phyloP scores from a whole-genome alignment of 2,329 filamentous ascomycete genomes.

The Fusarium sp. region DNA sequence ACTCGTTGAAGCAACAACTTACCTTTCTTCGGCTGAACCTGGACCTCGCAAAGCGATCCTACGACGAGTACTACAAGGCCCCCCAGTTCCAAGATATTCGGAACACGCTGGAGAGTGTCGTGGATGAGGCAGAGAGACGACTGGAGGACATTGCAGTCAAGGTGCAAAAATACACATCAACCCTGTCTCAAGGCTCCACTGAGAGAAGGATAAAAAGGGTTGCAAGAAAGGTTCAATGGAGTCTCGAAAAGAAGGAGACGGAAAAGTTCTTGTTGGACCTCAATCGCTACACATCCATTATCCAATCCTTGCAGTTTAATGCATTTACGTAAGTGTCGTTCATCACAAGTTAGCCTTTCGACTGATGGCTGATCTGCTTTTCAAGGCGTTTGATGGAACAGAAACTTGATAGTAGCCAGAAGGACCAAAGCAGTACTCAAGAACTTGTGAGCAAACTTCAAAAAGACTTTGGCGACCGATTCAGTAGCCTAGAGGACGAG shows the following conservation, averaged over 20 bases:
- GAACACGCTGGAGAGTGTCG: neutral
- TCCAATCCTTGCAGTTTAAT: neutral
- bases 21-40: rapidly evolving
- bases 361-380: neutral
- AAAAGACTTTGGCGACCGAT: neutral
- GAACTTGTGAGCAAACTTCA: neutral
- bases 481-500: rapidly evolving
- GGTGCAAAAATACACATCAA: neutral
- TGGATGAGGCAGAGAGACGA: neutral
- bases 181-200: rapidly evolving
- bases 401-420: rapidly evolving
- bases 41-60: neutral
- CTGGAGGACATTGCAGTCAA: rapidly evolving
- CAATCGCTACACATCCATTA: neutral
- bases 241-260: neutral
- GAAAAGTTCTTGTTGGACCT: neutral
- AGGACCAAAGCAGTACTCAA: neutral
- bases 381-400: neutral
- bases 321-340: neutral
- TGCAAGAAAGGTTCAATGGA: neutral
- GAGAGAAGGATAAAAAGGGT: neutral
- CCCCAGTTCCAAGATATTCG: neutral
- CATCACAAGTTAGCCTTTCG: rapidly evolving
- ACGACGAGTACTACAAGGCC: rapidly evolving
- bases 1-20: neutral